Evolutionary conservation across 768 basidiomycete genomes (phyloP).

Genomic region (Russula sp.): DNA sequence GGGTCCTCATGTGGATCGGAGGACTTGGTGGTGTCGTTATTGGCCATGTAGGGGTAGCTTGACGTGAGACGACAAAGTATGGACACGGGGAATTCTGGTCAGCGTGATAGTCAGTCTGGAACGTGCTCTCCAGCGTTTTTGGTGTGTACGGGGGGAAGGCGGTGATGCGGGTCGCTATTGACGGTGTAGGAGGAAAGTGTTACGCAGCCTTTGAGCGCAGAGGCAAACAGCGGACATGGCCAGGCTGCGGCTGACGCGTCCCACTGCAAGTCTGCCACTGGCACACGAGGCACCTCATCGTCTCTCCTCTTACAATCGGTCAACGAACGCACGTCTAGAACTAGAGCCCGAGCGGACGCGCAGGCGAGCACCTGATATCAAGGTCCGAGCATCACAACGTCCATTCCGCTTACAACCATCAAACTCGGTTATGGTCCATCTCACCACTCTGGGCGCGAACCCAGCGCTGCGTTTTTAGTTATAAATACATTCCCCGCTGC

Average conservation of each 20-base stretch:
- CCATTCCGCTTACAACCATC: too few relatives aligned
- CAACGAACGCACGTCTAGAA: too few relatives aligned
- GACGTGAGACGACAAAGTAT: neutral
- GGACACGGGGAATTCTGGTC: neutral
- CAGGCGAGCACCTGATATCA: too few relatives aligned
- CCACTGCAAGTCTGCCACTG: neutral
- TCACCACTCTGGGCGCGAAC: neutral
- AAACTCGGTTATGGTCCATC: neutral
- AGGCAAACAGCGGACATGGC: neutral
- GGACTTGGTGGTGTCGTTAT: constrained; percentile 12
- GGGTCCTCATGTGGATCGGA: constrained; percentile 9
- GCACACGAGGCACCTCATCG: neutral
- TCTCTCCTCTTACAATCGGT: too few relatives aligned
- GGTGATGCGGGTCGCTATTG: neutral
- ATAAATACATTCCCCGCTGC: neutral
- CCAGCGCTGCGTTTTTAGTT: neutral
- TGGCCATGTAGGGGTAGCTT: constrained; percentile 12
- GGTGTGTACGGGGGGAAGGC: neutral
- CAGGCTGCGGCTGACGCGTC: neutral
- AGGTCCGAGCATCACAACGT: too few relatives aligned
- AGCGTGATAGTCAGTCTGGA: neutral
- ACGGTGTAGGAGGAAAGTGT: neutral
- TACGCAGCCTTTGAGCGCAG: neutral
- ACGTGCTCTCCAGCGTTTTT: neutral
- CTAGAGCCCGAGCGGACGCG: too few relatives aligned